These are phyloP conservation scores for Aspergillus pseudoviridinutans DNA, from an alignment of 2,329 filamentous ascomycete genomes.

Conservation along the genomic window DNA sequence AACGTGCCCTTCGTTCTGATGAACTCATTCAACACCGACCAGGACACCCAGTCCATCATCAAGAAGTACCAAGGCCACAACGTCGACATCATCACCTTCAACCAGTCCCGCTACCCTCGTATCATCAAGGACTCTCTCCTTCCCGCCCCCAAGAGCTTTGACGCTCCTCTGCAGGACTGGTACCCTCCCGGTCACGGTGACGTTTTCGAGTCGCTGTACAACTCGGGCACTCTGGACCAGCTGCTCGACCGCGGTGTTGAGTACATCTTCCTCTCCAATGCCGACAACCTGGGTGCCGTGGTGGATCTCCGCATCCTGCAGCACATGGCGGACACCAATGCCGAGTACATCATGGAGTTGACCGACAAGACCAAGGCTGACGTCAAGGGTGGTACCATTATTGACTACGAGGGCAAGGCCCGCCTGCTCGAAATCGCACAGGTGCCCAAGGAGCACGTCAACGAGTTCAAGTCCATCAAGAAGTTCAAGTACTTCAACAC, in stretches of 20 bases:
- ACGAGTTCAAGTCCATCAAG: conserved; percentile 99
- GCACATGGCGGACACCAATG: conserved; percentile 96
- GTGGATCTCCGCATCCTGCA: conserved; percentile 97
- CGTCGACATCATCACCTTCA: conserved; percentile 99
- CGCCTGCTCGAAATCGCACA: conserved; percentile 97
- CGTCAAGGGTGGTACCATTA: conserved; percentile 99
- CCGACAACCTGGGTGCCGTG: conserved; percentile 96
- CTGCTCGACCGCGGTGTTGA: conserved; percentile 92
- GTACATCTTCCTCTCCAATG: conserved; percentile 98
- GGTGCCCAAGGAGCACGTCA: conserved; percentile 99
- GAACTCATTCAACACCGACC: conserved; percentile 99
- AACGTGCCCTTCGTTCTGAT: conserved; percentile 98
- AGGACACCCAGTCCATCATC: conserved; percentile 97
- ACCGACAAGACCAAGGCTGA: conserved; percentile 99
- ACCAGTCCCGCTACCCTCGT: conserved; percentile 97
- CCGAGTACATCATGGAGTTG: conserved; percentile 99
- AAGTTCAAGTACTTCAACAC: conserved; percentile 99
- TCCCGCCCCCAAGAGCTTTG: conserved; percentile 83
- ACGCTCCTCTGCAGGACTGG: conserved; percentile 92
- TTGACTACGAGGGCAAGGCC: conserved; percentile 96
- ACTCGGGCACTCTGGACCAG: conserved; percentile 96
- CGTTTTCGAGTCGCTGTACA: conserved; percentile 99
- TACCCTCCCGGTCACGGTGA: conserved; percentile 99
- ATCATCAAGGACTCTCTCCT: conserved; percentile 98
- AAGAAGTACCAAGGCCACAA: conserved; percentile 99